phyloP scores from a whole-genome alignment of 2,329 filamentous ascomycete genomes.

The Pezicula carpinea region DNA sequence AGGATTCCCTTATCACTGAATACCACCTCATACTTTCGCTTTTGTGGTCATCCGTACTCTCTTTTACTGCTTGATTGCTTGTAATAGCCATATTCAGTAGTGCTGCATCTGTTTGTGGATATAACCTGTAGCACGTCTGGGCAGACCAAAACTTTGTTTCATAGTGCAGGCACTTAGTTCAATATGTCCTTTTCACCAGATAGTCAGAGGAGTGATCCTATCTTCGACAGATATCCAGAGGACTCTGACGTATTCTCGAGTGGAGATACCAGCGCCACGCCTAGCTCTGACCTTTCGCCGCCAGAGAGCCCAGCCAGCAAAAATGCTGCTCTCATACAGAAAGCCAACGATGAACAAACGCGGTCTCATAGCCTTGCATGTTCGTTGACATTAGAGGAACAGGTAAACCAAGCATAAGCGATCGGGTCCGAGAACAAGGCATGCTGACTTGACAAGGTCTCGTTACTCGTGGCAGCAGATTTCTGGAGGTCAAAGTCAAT shows the following conservation, averaged over 20 bases:
- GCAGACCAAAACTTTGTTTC: not conserved
- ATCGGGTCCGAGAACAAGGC: not conserved
- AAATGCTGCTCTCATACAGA: slow-evolving; percentile 8
- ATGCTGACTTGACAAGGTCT: slow-evolving; percentile 37
- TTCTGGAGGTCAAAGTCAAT: slow-evolving; percentile 68
- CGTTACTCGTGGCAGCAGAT: slow-evolving; percentile 56
- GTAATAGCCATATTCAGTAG: not conserved
- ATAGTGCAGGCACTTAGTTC: not conserved
- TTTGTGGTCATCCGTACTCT: slow-evolving; percentile 3
- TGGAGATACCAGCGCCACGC: slow-evolving; percentile 19
- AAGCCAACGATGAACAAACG: slow-evolving; percentile 13
- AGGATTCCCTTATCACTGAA: not conserved
- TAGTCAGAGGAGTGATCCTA: slow-evolving; percentile 18
- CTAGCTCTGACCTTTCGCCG: slow-evolving; percentile 23
- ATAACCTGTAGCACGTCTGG: not conserved
- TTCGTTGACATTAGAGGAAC: slow-evolving; percentile 27
- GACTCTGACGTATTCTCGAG: slow-evolving; percentile 20
- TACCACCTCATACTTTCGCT: slow-evolving; percentile 7
- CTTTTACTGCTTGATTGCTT: not conserved
- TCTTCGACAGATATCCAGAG: slow-evolving; percentile 22
- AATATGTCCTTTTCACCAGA: slow-evolving; percentile 18
- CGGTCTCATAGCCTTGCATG: slow-evolving; percentile 21
- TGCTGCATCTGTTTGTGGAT: not conserved
- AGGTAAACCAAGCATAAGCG: slow-evolving; percentile 16
- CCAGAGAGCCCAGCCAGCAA: slow-evolving; percentile 20